These are phyloP conservation scores for Thalassia testudinum DNA, from an alignment of 116 monocot species.

Conservation along the genomic window DNA sequence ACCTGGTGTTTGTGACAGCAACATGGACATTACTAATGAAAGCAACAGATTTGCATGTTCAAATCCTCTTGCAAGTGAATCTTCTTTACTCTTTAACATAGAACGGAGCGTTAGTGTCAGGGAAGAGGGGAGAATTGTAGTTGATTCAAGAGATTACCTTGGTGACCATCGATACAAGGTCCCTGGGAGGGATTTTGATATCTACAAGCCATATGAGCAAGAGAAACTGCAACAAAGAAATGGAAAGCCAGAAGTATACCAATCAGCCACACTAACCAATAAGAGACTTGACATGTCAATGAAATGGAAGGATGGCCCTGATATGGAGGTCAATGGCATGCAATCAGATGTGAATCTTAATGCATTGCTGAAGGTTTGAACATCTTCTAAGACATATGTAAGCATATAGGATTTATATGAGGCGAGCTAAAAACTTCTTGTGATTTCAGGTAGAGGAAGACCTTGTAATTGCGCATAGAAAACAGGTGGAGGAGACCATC, in stretches of 20 bases:
- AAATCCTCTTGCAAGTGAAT: slow-evolving; percentile 33
- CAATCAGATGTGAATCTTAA: slow-evolving; percentile 48
- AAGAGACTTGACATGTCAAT: neutral
- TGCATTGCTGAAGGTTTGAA: slow-evolving; percentile 50
- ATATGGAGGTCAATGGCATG: slow-evolving; percentile 13
- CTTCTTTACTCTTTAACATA: slow-evolving; percentile 10
- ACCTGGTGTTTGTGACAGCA: slow-evolving; percentile 11
- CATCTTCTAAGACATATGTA: too few species aligned
- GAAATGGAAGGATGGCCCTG: slow-evolving; percentile 18
- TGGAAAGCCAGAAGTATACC: neutral
- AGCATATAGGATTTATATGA: too few species aligned
- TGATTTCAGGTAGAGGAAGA: neutral
- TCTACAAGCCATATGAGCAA: neutral
- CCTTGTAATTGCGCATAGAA: neutral
- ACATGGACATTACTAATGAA: slow-evolving; percentile 20
- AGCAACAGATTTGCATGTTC: slow-evolving; percentile 36
- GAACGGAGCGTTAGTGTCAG: slow-evolving; percentile 18
- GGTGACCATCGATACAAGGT: slow-evolving; percentile 22
- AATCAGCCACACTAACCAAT: neutral
- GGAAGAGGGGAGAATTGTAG: slow-evolving; percentile 14
- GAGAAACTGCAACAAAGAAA: neutral
- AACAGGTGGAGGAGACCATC: neutral
- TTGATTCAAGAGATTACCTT: slow-evolving; percentile 13
- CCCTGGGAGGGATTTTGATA: slow-evolving; percentile 5
- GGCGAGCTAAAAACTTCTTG: too few species aligned